Base-by-base conservation (phyloP, 257 asterid genomes). In the Penstemon eatonii region DNA sequence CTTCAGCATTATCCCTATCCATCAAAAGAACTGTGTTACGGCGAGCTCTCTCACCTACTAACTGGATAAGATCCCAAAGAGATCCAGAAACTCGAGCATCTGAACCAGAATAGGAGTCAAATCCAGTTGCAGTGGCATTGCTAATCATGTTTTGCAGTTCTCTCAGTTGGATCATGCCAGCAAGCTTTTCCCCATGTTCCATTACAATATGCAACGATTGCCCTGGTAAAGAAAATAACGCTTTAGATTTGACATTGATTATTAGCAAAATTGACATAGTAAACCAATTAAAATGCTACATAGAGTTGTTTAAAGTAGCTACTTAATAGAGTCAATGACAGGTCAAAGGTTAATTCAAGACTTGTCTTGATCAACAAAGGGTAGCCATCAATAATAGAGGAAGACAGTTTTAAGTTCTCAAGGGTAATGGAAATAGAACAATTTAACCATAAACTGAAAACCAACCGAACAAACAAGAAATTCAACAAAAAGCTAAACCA, bases 1-100 rank as follows among this genome's bases (percentile, higher is more conserved):
- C 98, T 85, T 92, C 99, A 73, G 95, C 90, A 80, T 88, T 93
- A 59, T 93, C 97, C 76, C 97, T 93, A 77, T 93, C 99, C 97
- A 93, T 93, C 87, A 93, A 69, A 72, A 93, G 96, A 78, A 93
- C 95, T 49, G 96, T 85, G 76, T 77, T 85, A 52, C 96, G 77
- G 42, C 99, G 97, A 56, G 97, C 85, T 82, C 82, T 85, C 76
- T 93, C 97, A 40, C 99, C 99, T 40, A 88, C 96, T 75, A 90
- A 77, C 77, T 93, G 99, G 69, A 90, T 88, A 63, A 93, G 92
- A 83, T 88, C 97, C 99, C 99, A 93, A 53, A 90, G 91, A 76
- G 97, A 89, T 67, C 96, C 95, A 71, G 95, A 80, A 73, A 82
- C 70, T 15, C 72, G 85, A 76, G 70, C 60, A 77, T 82, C 87